Evolutionary conservation across 306 rosid species (phyloP).

Genomic region (Chamaecrista fasciculata): DNA sequence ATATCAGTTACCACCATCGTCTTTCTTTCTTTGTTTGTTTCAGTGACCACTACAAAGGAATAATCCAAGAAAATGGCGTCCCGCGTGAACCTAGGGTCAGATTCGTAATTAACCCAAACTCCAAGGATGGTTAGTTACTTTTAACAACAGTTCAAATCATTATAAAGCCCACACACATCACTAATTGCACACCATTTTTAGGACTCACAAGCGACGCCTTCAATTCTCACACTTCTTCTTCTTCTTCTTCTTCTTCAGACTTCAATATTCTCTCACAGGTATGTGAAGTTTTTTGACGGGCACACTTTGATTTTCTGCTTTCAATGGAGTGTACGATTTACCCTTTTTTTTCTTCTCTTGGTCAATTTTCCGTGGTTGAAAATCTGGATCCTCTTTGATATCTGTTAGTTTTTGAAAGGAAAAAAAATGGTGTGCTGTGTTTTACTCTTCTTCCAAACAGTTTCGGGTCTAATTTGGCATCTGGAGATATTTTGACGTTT

Average conservation of each 20-base stretch:
- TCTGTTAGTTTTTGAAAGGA: too few relatives aligned
- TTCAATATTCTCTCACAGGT: background rate
- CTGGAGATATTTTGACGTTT: too few relatives aligned
- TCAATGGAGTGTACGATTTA: too few relatives aligned
- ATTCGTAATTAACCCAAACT: background rate
- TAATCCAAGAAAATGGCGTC: background rate
- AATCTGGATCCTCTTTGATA: constrained; percentile 17
- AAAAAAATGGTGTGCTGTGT: too few relatives aligned
- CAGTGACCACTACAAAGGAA: background rate
- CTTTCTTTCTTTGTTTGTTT: too few relatives aligned
- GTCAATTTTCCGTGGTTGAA: background rate
- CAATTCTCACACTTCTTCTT: constrained; percentile 2
- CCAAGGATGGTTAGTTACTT: background rate
- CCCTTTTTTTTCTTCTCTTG: background rate
- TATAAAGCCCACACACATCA: background rate
- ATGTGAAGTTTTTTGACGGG: constrained; percentile 21
- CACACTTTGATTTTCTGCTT: background rate
- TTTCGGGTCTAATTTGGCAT: constrained; percentile 32
- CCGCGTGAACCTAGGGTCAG: background rate
- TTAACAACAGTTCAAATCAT: background rate
- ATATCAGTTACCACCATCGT: too few relatives aligned
- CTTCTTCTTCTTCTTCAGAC: background rate
- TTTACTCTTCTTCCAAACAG: too few relatives aligned
- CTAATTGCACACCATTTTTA: constrained; percentile 19
- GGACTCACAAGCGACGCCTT: background rate